Percentiles rank a stretch among this genome's conserved stretches.
These are phyloP conservation scores for Oxytropis ochrocephala DNA, from an alignment of 306 rosid genomes.

Conservation along the genomic window DNA sequence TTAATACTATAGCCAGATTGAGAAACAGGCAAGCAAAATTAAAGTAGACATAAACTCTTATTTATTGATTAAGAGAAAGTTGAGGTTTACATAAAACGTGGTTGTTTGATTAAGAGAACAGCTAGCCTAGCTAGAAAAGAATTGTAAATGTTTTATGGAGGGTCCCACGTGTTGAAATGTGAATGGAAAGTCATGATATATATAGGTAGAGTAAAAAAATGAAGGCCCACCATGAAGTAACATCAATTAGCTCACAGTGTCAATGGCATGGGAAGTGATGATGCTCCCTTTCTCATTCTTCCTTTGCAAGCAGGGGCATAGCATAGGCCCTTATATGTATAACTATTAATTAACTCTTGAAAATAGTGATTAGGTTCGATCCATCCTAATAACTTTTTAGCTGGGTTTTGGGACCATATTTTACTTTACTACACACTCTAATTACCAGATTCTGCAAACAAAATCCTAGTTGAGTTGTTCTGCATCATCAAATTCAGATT, in stretches of 20 bases:
- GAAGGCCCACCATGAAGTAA: constrained; percentile 50
- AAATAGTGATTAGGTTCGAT: constrained; percentile 27
- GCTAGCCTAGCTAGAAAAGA: background rate
- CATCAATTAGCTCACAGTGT: constrained; percentile 53
- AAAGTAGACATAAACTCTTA: too few relatives aligned
- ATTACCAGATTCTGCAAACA: constrained; percentile 20
- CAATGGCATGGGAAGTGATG: constrained; percentile 67
- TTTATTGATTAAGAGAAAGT: too few relatives aligned
- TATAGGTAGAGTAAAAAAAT: constrained; percentile 19
- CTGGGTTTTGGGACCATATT: constrained; percentile 50
- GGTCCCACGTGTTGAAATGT: constrained; percentile 40
- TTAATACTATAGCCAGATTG: too few relatives aligned
- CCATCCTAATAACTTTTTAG: constrained; percentile 32
- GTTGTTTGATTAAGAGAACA: background rate
- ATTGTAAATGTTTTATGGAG: constrained; percentile 19
- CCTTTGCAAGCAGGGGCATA: constrained; percentile 17
- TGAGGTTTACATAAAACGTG: background rate
- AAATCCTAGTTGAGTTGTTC: constrained; percentile 17
- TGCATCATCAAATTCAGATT: constrained; percentile 18
- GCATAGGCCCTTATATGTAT: constrained; percentile 4
- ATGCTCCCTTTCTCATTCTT: constrained; percentile 39
- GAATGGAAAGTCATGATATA: constrained; percentile 40
- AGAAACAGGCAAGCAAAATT: too few relatives aligned
- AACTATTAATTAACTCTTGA: constrained; percentile 5
- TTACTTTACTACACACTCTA: constrained; percentile 20